Evolutionary conservation across 2,329 filamentous ascomycete species (phyloP).

Genomic region (Ascochyta lentis): DNA sequence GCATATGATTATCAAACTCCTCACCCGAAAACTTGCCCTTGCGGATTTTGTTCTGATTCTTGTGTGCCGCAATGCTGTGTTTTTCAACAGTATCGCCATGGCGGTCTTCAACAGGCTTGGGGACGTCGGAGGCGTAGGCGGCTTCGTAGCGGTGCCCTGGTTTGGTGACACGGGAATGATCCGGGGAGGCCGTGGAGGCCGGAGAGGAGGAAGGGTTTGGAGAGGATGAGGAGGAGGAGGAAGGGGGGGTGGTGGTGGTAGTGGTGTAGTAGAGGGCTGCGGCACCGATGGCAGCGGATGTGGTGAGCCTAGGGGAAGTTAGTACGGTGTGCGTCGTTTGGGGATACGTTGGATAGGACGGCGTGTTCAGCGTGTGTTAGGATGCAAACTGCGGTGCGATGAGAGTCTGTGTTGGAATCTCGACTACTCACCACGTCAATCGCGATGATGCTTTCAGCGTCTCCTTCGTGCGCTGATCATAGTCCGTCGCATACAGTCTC

Average conservation of each 20-base stretch:
- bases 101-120: slow-evolving; percentile 36
- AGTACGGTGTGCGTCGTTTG: slow-evolving; percentile 2
- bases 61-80: slow-evolving; percentile 34
- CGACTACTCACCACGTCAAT: slow-evolving; percentile 25
- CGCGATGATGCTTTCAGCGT: slow-evolving; percentile 25
- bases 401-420: not conserved
- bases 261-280: slow-evolving; percentile 26
- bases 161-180: slow-evolving; percentile 1
- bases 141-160: slow-evolving; percentile 17
- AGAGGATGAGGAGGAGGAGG: not conserved
- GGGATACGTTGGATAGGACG: not conserved
- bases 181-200: not conserved
- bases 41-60: slow-evolving; percentile 33
- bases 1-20: slow-evolving; percentile 37
- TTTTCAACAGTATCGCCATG: slow-evolving; percentile 34
- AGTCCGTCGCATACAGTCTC: slow-evolving; percentile 26
- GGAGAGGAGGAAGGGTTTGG: not conserved
- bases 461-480: slow-evolving; percentile 28
- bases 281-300: slow-evolving; percentile 23
- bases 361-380: not conserved
- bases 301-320: slow-evolving; percentile 23
- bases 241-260: slow-evolving; percentile 2
- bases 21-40: slow-evolving; percentile 32
- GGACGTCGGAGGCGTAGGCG: slow-evolving; percentile 25
- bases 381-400: not conserved